A percentile compares a stretch with the other conserved stretches of the same genome.
phyloP scores from a whole-genome alignment of 805 yeast genomes.

The Naumovozyma baii region DNA sequence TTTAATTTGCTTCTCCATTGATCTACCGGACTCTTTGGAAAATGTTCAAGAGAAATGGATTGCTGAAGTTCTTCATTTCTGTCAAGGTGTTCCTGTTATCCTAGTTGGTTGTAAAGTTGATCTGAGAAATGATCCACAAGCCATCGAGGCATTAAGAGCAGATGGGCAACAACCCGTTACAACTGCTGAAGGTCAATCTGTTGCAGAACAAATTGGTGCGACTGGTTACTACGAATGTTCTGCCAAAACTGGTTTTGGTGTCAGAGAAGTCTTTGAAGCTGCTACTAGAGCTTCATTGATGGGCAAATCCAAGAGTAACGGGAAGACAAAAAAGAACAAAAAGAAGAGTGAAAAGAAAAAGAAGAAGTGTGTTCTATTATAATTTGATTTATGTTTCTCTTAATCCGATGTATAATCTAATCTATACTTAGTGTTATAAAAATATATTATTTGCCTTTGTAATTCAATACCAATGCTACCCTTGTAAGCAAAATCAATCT shows the following conservation, averaged over 20 bases:
- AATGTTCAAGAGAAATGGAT: constrained; percentile 95
- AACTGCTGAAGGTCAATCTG: constrained; percentile 46
- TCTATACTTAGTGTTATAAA: no score
- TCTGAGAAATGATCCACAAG: constrained; percentile 70
- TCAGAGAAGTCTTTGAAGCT: constrained; percentile 81
- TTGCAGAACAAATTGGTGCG: constrained; percentile 72
- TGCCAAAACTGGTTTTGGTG: constrained; percentile 86
- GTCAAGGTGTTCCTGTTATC: constrained; percentile 87
- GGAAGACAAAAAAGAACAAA: constrained; percentile 16
- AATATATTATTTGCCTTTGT: not conserved
- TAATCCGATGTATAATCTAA: no score
- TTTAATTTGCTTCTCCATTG: constrained; percentile 81
- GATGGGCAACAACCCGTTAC: constrained; percentile 27
- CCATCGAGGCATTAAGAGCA: constrained; percentile 57
- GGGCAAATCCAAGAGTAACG: constrained; percentile 31
- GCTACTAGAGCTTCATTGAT: constrained; percentile 79
- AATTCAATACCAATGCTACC: not conserved
- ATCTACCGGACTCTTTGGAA: constrained; percentile 82
- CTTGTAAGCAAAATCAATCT: no score
- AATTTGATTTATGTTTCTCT: constrained; percentile 6
- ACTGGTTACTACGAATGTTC: constrained; percentile 75
- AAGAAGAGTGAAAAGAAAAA: constrained; percentile 19
- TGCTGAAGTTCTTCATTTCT: constrained; percentile 84
- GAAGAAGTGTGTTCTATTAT: constrained; percentile 42
- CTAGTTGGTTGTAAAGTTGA: constrained; percentile 88